Evolutionary conservation across 1,284 basidiomycete genomes (phyloP), one percentile per base, ranked within the genome.

Genomic region (Tilletia walkeri): DNA sequence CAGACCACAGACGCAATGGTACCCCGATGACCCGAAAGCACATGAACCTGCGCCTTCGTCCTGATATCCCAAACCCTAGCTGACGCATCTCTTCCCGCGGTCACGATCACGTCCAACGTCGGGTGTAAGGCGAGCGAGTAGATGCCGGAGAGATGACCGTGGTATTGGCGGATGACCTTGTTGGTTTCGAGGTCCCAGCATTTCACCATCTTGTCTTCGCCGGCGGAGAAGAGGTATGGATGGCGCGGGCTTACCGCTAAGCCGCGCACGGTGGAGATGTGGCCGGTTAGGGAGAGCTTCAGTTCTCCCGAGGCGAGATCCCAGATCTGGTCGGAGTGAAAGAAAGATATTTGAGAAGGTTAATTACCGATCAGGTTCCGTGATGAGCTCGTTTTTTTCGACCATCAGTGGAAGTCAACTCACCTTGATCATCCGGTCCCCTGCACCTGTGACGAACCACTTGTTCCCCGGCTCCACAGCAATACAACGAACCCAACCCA

Each of bases 51-150:
- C 24, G 93, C 91, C 82, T 97, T 94, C 41, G 95, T 96, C 63
- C 95, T 89, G 94, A 99, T 99, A 81, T 99, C 95, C 95, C 95
- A 99, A 0, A 97, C 95, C 70, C 96, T 90, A 1, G 95, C 95
- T 7, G 92, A 92, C 7, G 95, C 93, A 79, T 99, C 96, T 78
- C 95, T 90, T 59, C 96, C 95, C 3, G 92, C 90, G 0, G 95
- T 98, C 47, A 97, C 94, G 24, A 99, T 88, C 0, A 99, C 87
- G 80, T 99, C 95, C 54, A 99, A 89, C 0, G 95, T 98, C 0
- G 95, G 96, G 80, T 99, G 96, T 9, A 99, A 86, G 48, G 90
- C 86, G 24, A 82, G 68, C 53, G 76, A 72, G 82, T 99, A 99
- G 30, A 99, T 94, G 66, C 96, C 95, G 1, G 94, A 97, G 48